phyloP scores from a whole-genome alignment of 2,329 filamentous ascomycete species.

The Emericellopsis cladophorae region DNA sequence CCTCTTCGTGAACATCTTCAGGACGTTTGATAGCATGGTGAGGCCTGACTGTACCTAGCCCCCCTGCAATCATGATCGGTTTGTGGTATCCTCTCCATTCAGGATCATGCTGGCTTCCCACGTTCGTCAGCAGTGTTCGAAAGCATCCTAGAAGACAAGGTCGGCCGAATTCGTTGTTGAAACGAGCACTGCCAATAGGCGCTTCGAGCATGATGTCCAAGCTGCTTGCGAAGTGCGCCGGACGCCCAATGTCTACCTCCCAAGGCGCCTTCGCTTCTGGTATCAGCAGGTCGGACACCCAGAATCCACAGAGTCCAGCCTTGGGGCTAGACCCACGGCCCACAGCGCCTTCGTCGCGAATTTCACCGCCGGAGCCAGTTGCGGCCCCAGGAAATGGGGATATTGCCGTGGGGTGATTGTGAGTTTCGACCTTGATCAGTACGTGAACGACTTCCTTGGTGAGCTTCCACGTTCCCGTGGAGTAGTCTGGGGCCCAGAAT shows the following conservation, averaged over 20 bases:
- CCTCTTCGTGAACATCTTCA: slow-evolving; percentile 69
- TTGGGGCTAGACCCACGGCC: slow-evolving; percentile 88
- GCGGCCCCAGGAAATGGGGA: slow-evolving; percentile 87
- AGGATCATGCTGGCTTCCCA: slow-evolving; percentile 30
- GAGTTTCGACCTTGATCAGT: slow-evolving; percentile 90
- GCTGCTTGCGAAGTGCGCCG: slow-evolving; percentile 83
- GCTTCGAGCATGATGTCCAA: slow-evolving; percentile 97
- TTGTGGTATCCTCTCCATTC: slow-evolving; percentile 92
- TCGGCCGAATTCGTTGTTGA: slow-evolving; percentile 96
- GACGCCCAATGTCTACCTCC: slow-evolving; percentile 85
- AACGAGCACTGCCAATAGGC: slow-evolving; percentile 85
- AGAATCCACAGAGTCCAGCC: slow-evolving; percentile 84
- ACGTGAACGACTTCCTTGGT: slow-evolving; percentile 80
- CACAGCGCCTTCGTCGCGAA: slow-evolving; percentile 88
- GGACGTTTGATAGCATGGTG: slow-evolving; percentile 82
- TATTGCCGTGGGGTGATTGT: slow-evolving; percentile 94
- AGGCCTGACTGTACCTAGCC: slow-evolving; percentile 82
- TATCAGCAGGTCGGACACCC: slow-evolving; percentile 86
- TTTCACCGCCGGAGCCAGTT: slow-evolving; percentile 90
- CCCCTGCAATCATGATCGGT: slow-evolving; percentile 96
- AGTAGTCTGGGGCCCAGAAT: slow-evolving; percentile 77
- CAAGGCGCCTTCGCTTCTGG: slow-evolving; percentile 73
- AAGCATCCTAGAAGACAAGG: slow-evolving; percentile 85
- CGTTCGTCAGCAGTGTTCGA: slow-evolving; percentile 65
- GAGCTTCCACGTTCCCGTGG: slow-evolving; percentile 77